These are phyloP conservation scores for Aspergillus spinulosporus DNA, from an alignment of 2,329 filamentous ascomycete genomes.

Conservation along the genomic window DNA sequence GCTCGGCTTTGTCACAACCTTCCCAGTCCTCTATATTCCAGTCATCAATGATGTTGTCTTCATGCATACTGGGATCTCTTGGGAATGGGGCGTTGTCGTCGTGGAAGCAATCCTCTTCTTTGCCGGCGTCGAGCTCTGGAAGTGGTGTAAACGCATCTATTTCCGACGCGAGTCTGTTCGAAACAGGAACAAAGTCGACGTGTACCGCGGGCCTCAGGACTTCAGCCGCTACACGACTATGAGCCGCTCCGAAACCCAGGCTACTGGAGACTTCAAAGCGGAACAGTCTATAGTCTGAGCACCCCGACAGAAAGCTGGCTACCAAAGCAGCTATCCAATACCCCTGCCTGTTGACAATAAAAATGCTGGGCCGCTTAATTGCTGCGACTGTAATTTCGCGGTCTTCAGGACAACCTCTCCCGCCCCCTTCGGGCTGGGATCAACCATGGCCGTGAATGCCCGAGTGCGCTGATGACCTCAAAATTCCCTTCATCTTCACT, in stretches of 20 bases:
- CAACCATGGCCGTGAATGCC: not conserved
- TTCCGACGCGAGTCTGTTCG: slow-evolving; percentile 40
- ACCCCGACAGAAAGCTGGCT: not conserved
- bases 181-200: slow-evolving; percentile 4
- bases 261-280: slow-evolving; percentile 27
- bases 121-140: slow-evolving; percentile 64
- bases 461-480: not conserved
- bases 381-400: not conserved
- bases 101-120: slow-evolving; percentile 63
- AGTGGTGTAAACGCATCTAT: slow-evolving; percentile 63
- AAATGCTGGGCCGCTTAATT: not conserved
- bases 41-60: slow-evolving; percentile 66
- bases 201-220: slow-evolving; percentile 14
- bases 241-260: slow-evolving; percentile 34
- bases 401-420: not conserved
- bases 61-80: slow-evolving; percentile 64
- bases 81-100: slow-evolving; percentile 71
- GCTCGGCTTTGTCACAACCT: slow-evolving; percentile 57
- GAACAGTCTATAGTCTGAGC: slow-evolving; percentile 32
- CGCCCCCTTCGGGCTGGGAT: not conserved
- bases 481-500: not conserved
- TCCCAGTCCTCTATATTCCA: slow-evolving; percentile 67
- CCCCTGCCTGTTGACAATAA: not conserved
- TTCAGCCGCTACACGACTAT: slow-evolving; percentile 38
- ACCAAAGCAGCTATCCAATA: not conserved